A percentile compares a stretch with the other conserved stretches of the same genome.
Evolutionary conservation across 306 rosid genomes (phyloP).

Genomic region (Cicer judaicum): DNA sequence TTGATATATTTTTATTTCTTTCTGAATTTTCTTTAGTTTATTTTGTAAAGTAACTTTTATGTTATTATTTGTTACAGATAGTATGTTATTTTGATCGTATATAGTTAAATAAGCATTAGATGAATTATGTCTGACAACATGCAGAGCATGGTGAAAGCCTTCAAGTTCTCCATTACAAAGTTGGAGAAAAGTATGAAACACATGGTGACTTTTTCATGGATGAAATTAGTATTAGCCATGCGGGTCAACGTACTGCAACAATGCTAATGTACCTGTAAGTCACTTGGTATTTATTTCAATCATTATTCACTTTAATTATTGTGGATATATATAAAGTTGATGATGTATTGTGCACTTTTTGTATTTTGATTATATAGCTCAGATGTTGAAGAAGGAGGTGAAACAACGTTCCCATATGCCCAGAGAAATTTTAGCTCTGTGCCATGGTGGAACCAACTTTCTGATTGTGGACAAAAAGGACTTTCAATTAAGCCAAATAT

Average conservation of each 20-base stretch:
- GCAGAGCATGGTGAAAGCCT: constrained; percentile 92
- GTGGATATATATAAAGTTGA: constrained; percentile 17
- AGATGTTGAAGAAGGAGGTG: constrained; percentile 99
- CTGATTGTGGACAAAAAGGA: constrained; percentile 83
- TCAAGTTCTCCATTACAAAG: constrained; percentile 95
- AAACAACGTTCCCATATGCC: constrained; percentile 92
- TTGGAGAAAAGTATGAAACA: constrained; percentile 90
- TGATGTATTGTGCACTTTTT: constrained; percentile 28
- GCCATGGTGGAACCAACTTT: constrained; percentile 94
- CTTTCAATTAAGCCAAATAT: constrained; percentile 91
- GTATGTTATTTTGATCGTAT: constrained; percentile 24
- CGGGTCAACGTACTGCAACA: constrained; percentile 95
- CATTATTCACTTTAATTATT: not conserved
- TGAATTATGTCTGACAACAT: constrained; percentile 34
- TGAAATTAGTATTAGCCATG: constrained; percentile 62
- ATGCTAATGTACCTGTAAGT: constrained; percentile 94
- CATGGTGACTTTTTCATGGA: constrained; percentile 85
- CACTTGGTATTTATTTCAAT: not conserved
- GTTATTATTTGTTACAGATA: not conserved
- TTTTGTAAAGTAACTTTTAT: no score
- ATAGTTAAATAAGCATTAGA: constrained; percentile 35
- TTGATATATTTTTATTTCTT: no score
- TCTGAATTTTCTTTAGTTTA: no score
- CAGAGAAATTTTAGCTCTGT: constrained; percentile 84
- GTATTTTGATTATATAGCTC: constrained; percentile 61